Conservation (phyloP, 345 rosid genomes). For the Rhizophora apiculata region DNA sequence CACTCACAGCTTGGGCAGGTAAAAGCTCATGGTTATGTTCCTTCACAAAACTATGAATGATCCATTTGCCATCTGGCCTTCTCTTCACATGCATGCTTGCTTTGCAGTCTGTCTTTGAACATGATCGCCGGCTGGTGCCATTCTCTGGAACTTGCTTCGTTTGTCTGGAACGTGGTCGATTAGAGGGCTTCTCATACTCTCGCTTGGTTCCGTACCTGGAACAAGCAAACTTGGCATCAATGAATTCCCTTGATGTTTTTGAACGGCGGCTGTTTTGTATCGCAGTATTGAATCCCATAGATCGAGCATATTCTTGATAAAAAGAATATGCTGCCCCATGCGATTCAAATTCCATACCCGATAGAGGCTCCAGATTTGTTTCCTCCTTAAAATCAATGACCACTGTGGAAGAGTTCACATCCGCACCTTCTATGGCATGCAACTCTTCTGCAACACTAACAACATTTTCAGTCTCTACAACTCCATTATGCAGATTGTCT, state of each 20-base stretch:
- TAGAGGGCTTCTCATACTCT: slow-evolving; percentile 58
- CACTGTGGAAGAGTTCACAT: slow-evolving; percentile 22
- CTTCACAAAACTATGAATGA: slow-evolving; percentile 59
- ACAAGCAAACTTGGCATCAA: slow-evolving; percentile 75
- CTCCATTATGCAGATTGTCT: slow-evolving; percentile 40
- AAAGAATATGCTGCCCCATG: slow-evolving; percentile 57
- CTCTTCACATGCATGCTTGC: slow-evolving; percentile 85
- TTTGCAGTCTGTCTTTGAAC: slow-evolving; percentile 62
- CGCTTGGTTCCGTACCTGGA: slow-evolving; percentile 65
- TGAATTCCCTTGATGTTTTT: slow-evolving; percentile 60
- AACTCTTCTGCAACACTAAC: slow-evolving; percentile 31
- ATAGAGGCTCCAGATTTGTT: slow-evolving; percentile 50
- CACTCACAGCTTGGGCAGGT: slow-evolving; percentile 75
- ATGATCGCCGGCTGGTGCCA: slow-evolving; percentile 49
- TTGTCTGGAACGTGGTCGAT: slow-evolving; percentile 51
- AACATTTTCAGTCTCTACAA: slow-evolving; percentile 30
- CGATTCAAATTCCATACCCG: slow-evolving; percentile 62
- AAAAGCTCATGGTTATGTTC: slow-evolving; percentile 72
- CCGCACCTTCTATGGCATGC: slow-evolving; percentile 33
- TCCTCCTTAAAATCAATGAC: slow-evolving; percentile 41
- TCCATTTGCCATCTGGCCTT: slow-evolving; percentile 59
- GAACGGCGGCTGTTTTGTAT: slow-evolving; percentile 69
- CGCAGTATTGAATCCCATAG: slow-evolving; percentile 66
- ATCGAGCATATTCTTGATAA: slow-evolving; percentile 66
- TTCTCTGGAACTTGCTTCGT: slow-evolving; percentile 57